phyloP scores from a whole-genome alignment of 1,139 yeast species.

The Geotrichum macrosporum region DNA sequence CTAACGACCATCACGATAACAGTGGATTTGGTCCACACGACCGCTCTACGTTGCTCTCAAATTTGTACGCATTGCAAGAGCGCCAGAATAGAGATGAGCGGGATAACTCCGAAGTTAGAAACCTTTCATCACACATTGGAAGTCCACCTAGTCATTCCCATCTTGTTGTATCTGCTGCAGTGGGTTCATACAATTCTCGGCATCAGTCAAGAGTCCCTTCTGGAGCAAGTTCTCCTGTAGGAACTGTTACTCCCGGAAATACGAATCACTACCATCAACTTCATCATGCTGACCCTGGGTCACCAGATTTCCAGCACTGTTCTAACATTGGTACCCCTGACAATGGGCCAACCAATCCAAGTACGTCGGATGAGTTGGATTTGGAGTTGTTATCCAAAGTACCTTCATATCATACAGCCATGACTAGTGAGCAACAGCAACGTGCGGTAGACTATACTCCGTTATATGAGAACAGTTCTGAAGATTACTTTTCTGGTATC shows the following conservation, averaged over 20 bases:
- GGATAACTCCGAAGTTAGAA: neutral
- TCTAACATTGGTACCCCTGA: slow-evolving; percentile 13
- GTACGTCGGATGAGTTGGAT: slow-evolving; percentile 29
- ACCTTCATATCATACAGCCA: slow-evolving; percentile 79
- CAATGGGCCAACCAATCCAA: neutral
- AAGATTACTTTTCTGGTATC: neutral
- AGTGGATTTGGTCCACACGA: slow-evolving; percentile 27
- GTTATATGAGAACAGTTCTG: slow-evolving; percentile 5
- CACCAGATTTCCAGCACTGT: slow-evolving; percentile 13
- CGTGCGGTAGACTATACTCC: slow-evolving; percentile 24
- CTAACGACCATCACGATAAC: slow-evolving; percentile 26
- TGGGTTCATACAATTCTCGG: neutral
- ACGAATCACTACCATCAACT: too few species aligned
- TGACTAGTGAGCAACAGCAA: slow-evolving; percentile 30
- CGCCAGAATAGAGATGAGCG: slow-evolving; percentile 24
- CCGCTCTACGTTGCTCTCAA: slow-evolving; percentile 33
- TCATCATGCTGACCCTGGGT: too few species aligned
- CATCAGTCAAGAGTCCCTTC: slow-evolving; percentile 35
- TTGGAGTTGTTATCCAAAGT: slow-evolving; percentile 55
- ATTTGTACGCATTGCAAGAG: slow-evolving; percentile 32
- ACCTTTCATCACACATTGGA: neutral
- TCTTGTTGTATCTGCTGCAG: neutral
- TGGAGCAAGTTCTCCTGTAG: slow-evolving; percentile 48
- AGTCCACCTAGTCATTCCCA: neutral
- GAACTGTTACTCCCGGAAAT: neutral